Evolutionary conservation across 2,329 filamentous ascomycete genomes (phyloP), one percentile per base, ranked within the genome.

Genomic region (Cordyceps pruinosa): DNA sequence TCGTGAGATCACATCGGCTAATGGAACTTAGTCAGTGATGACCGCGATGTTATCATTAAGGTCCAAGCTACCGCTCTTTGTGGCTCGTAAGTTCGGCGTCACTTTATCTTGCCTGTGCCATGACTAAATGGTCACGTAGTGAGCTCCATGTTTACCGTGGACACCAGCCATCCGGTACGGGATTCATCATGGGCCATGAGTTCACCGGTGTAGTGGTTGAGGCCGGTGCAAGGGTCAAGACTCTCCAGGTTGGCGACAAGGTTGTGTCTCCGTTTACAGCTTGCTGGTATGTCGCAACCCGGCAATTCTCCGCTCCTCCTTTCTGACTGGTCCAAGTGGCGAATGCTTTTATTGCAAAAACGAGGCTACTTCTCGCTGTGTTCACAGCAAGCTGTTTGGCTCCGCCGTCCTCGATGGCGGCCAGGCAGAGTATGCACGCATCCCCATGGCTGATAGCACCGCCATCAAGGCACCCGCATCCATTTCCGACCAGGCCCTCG

Each of bases 91-190:
- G 83, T 76, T 59, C 39, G 46, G 39, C 28, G 42, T 26, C 13
- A 28, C 39, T 15, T 32, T 15, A 26, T 57, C 32, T 21, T 47
- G 19, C 5, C 13, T n/a, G n/a, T n/a, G n/a, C n/a, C n/a, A n/a
- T n/a, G n/a, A n/a, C n/a, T n/a, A n/a, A n/a, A n/a, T n/a, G 12
- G 15, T 7, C 23, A 45, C 47, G 51, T 61, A 92, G 88, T 66
- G 91, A 96, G 68, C 78, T 96, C 37, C 92, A 96, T 72, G 85
- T 90, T 55, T 96, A 86, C 73, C 87, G 91, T 46, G 92, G 92
- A 35, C 86, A 90, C 65, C 85, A 96, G 67, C 79, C 84, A 25
- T 87, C 85, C 7, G 77, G 72, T 1, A 82, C 87, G 0, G 82
- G 78, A 26, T 83, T 82, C 64, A 79, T 84, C 56, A 85, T 85